phyloP scores from a whole-genome alignment of 495 filamentous ascomycete species.

The Cryomyces minteri region DNA sequence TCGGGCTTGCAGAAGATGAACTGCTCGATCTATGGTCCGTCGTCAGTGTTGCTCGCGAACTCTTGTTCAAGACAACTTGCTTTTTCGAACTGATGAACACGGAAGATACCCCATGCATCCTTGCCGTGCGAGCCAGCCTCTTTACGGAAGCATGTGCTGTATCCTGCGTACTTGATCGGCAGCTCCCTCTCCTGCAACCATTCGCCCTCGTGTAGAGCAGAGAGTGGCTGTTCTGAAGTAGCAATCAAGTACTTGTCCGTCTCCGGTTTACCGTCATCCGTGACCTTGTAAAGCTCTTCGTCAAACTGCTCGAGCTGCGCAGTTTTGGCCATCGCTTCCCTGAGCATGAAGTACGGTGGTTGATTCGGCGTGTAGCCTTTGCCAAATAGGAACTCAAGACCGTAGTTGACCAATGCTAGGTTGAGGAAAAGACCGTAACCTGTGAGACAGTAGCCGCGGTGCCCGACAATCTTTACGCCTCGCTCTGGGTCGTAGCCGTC shows the following conservation, averaged over 20 bases:
- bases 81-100: slow-evolving; percentile 98
- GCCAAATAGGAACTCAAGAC: slow-evolving; percentile 64
- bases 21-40: slow-evolving; percentile 51
- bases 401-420: slow-evolving; percentile 83
- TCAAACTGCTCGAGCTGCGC: slow-evolving; percentile 95
- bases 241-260: slow-evolving; percentile 96
- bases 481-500: slow-evolving; percentile 90
- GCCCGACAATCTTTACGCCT: slow-evolving; percentile 86
- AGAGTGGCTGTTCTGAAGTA: slow-evolving; percentile 89
- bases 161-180: slow-evolving; percentile 85
- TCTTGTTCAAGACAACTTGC: slow-evolving; percentile 14
- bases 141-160: slow-evolving; percentile 86
- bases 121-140: slow-evolving; percentile 85
- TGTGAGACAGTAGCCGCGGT: slow-evolving; percentile 84
- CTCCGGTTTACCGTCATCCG: slow-evolving; percentile 60
- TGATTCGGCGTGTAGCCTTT: slow-evolving; percentile 75
- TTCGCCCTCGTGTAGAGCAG: slow-evolving; percentile 79
- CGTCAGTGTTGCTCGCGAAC: not conserved
- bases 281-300: slow-evolving; percentile 87
- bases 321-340: slow-evolving; percentile 96
- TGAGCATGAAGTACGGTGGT: slow-evolving; percentile 90
- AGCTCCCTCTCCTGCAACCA: slow-evolving; percentile 77
- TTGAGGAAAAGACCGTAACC: slow-evolving; percentile 88
- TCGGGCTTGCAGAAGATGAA: slow-evolving; percentile 90
- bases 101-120: slow-evolving; percentile 96